Base-by-base conservation (phyloP, 1,284 basidiomycete genomes). In the Cronartium ribicola region DNA sequence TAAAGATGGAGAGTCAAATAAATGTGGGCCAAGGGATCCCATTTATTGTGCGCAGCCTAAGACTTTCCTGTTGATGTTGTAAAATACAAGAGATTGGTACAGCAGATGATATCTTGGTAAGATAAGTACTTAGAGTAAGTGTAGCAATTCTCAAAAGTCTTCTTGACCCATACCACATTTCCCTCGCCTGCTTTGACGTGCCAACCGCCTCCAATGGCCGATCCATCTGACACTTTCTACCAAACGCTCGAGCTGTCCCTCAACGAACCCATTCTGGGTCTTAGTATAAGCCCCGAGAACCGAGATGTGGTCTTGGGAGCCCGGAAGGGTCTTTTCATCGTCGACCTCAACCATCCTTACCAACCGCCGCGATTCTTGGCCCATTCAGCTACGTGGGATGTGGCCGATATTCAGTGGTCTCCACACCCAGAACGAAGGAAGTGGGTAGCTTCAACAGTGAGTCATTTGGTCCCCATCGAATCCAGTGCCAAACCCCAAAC, bases 341-440 rank as follows among this genome's bases (percentile, higher is more conserved):
- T 98, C 77, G 95, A 98, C 82, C 85, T 98, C 7, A 89, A 94
- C 76, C 87, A 90, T 37, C 91, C 93, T 0, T 85, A 91, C 46
- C 88, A 91, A 76, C 86, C 93, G 0, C 95, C 96, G 14, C 87
- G 95, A 60, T 97, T 92, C 79, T 85, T 98, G 10, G 94, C 95
- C 2, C 94, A 98, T 82, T 91, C 92, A 11, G 94, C 94, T 3
- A 92, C 91, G 8, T 98, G 94, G 92, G 92, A 96, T 79, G 93
- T 97, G 3, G 94, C 94, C 5, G 95, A 83, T 75, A 80, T 94
- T 2, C 94, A 98, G 80, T 98, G 95, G 94, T 95, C 94, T 69
- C 95, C 95, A 0, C 94, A 98, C 80, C 87, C 87, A 0, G 84
- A 86, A 6, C 87, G 90, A 13, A 88, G 89, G 65, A 89, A 95